Percentiles rank a stretch among this genome's conserved stretches.
Evolutionary conservation across 1,284 basidiomycete species (phyloP).

Genomic region (Melanopsichium pennsylvanicum): DNA sequence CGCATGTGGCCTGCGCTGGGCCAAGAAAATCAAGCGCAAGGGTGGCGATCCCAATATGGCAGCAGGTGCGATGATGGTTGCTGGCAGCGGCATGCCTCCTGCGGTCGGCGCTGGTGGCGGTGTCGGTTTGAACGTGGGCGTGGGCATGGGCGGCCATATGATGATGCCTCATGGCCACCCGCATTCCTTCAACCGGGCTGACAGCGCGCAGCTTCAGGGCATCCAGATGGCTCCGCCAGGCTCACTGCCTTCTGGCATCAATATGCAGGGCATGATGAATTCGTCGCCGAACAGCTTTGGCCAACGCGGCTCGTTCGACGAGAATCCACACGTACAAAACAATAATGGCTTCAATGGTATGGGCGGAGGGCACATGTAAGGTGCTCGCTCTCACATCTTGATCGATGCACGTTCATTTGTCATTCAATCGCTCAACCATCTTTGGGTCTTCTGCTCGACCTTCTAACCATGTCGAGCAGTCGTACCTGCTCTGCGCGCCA

Average conservation of each 20-base stretch:
- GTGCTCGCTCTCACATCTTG: background rate
- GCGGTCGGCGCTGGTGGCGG: conserved; percentile 9
- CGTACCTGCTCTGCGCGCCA: too few species aligned
- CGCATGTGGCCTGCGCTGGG: conserved; percentile 63
- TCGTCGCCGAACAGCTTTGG: conserved; percentile 31
- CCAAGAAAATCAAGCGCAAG: conserved; percentile 62
- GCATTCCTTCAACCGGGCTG: conserved; percentile 37
- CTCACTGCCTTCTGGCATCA: conserved; percentile 26
- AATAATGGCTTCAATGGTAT: conserved; percentile 26
- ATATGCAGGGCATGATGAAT: conserved; percentile 32
- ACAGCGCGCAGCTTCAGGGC: conserved; percentile 30
- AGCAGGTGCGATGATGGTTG: conserved; percentile 28
- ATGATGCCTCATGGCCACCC: conserved; percentile 37
- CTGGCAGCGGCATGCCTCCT: conserved; percentile 19
- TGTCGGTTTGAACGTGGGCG: conserved; percentile 19
- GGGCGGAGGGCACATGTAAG: conserved; percentile 29
- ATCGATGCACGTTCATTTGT: too few species aligned
- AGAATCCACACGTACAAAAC: conserved; percentile 19
- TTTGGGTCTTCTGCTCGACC: too few species aligned
- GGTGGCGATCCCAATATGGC: conserved; percentile 51
- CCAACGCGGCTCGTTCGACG: conserved; percentile 29
- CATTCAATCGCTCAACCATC: too few species aligned
- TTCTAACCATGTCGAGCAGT: too few species aligned
- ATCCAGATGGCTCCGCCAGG: conserved; percentile 34
- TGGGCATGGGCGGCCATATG: conserved; percentile 23